phyloP scores from a whole-genome alignment of 345 rosid species.

The Diplotaxis tenuifolia region DNA sequence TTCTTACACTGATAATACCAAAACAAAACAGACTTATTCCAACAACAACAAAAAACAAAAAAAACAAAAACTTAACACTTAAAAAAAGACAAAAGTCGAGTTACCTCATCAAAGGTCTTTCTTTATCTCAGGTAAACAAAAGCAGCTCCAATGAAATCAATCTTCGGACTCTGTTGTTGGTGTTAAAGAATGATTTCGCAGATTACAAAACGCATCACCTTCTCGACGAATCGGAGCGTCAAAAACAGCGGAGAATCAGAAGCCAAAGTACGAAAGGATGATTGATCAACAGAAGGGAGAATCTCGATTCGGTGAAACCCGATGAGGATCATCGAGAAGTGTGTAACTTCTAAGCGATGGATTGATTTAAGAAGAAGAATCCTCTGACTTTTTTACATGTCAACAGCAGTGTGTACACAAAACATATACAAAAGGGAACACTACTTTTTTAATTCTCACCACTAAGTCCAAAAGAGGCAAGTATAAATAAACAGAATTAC shows the following conservation, averaged over 20 bases:
- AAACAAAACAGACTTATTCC: too few relatives aligned
- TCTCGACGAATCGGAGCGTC: too few relatives aligned
- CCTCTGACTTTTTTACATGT: too few relatives aligned
- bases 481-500: too few relatives aligned
- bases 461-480: too few relatives aligned
- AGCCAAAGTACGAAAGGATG: background rate
- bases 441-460: too few relatives aligned
- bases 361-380: too few relatives aligned
- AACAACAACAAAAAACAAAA: background rate
- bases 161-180: too few relatives aligned
- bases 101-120: background rate
- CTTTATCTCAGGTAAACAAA: background rate
- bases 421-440: too few relatives aligned
- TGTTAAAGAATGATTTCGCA: background rate
- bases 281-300: background rate
- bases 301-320: background rate
- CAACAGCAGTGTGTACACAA: too few relatives aligned
- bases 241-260: background rate
- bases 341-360: too few relatives aligned
- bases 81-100: background rate
- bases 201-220: background rate
- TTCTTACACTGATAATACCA: conserved; percentile 5
- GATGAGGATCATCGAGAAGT: too few relatives aligned
- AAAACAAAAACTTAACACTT: background rate
- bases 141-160: conserved; percentile 5